phyloP scores from a whole-genome alignment of 768 basidiomycete species.

The Xanthoconium purpureum region DNA sequence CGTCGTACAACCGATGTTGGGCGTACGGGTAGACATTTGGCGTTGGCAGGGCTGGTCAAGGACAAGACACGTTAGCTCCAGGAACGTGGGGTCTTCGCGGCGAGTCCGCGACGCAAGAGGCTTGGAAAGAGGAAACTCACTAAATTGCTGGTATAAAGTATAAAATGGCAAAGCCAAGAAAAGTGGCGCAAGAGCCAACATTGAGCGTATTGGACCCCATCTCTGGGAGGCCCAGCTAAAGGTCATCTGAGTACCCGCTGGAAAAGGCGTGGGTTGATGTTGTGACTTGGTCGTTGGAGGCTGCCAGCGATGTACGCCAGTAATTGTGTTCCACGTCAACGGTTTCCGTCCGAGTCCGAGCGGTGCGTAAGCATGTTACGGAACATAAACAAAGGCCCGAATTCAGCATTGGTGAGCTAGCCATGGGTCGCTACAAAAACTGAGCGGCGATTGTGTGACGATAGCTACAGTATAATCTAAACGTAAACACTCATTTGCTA shows the following conservation, averaged over 20 bases:
- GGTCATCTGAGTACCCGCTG: conserved; percentile 5
- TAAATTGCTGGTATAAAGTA: conserved; percentile 47
- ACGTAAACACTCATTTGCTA: not conserved
- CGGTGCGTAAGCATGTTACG: too few relatives aligned
- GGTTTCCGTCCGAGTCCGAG: too few relatives aligned
- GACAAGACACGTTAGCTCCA: conserved; percentile 2
- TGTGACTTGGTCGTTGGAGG: not conserved
- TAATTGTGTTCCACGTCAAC: too few relatives aligned
- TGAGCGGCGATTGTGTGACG: too few relatives aligned
- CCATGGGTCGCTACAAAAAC: too few relatives aligned
- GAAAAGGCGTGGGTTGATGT: conserved; percentile 25
- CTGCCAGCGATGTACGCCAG: too few relatives aligned
- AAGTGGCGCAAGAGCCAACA: conserved; percentile 53
- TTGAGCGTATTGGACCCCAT: conserved; percentile 62
- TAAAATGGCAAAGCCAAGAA: conserved; percentile 48
- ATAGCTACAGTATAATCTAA: not conserved
- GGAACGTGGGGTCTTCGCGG: not conserved
- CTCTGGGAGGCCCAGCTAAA: conserved; percentile 2
- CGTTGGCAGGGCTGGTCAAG: conserved; percentile 48
- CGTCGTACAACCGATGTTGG: not conserved
- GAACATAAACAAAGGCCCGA: too few relatives aligned
- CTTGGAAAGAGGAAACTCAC: conserved; percentile 34
- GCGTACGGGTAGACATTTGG: conserved; percentile 55
- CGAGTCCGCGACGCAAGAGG: not conserved
- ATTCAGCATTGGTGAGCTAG: too few relatives aligned